Evolutionary conservation across 2,329 filamentous ascomycete genomes (phyloP), one percentile per base, ranked within the genome.

Genomic region (Alternaria tenuissima): DNA sequence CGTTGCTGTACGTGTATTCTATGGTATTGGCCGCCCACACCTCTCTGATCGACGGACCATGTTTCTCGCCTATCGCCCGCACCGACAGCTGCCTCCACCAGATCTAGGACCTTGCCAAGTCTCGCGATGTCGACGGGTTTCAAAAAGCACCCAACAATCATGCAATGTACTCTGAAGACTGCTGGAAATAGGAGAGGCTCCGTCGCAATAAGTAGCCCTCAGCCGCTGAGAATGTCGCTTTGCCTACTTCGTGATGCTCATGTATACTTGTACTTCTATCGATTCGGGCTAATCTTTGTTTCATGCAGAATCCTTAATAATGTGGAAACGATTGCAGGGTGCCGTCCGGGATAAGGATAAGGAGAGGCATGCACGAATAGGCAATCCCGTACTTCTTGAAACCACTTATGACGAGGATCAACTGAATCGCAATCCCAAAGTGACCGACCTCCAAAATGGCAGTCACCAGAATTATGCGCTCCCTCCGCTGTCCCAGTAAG

Each of bases 281-380:
- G 43, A 51, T 53, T 55, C 41, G 44, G 55, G 65, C 74, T 76
- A 74, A 77, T 55, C 3, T 48, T 52, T 51, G 66, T 68, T 72
- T 70, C 61, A 67, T 69, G 55, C 64, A 76, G 72, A 62, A 36
- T 41, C 24, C 47, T 34, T 36, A 57, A 60, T 62, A 51, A 78
- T 87, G 85, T 87, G 84, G 84, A 84, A 85, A 73, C 83, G 83
- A 69, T 74, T 85, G 69, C 78, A 83, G 73, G 78, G 81, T 71
- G 70, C 75, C 55, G 71, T 66, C 36, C 74, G 76, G 66, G 79
- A 80, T 64, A 82, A 75, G 71, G 80, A 81, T 64, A 82, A 75
- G 71, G 80, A 81, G 59, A 80, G 79, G 47, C 52, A 59, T 47
- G 51, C 64, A 53, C 70, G 74, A 18, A 82, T 82, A 65, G 79